Percentiles rank a stretch among this genome's conserved stretches.
Evolutionary conservation across 176 grass and related monocot genomes (phyloP).

Genomic region (Juncus effusus): DNA sequence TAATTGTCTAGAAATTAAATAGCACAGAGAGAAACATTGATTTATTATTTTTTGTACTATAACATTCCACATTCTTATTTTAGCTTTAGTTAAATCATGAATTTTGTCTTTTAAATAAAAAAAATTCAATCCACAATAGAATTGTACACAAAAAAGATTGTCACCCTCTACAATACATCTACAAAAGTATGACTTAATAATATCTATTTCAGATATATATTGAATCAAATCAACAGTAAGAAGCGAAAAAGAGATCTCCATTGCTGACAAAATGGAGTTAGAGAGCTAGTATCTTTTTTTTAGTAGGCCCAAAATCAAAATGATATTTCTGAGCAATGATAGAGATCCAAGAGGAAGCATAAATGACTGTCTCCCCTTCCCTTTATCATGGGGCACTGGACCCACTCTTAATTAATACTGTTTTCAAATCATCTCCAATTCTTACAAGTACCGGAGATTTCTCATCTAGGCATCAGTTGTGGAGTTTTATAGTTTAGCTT

Average conservation of each 20-base stretch:
- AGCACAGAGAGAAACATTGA: too few relatives aligned
- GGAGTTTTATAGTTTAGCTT: too few relatives aligned
- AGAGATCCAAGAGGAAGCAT: slow-evolving; percentile 21
- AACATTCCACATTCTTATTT: not conserved
- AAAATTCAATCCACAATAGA: too few relatives aligned
- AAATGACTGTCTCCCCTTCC: slow-evolving; percentile 20
- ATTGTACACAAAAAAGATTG: too few relatives aligned
- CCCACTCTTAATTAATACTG: not conserved
- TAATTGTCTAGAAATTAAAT: not conserved
- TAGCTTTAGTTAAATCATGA: too few relatives aligned
- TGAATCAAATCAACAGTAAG: not conserved
- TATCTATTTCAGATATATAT: too few relatives aligned
- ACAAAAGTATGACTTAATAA: too few relatives aligned
- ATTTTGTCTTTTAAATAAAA: too few relatives aligned
- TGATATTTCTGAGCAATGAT: slow-evolving; percentile 23
- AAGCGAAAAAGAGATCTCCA: not conserved
- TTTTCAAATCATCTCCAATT: not conserved
- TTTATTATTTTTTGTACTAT: not conserved
- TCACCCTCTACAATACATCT: too few relatives aligned
- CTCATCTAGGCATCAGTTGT: too few relatives aligned
- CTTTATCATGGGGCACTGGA: slow-evolving; percentile 11
- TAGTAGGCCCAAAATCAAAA: not conserved
- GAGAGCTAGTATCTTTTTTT: too few relatives aligned
- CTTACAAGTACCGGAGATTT: not conserved
- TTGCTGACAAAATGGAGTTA: not conserved